phyloP scores from a whole-genome alignment of 129 eudicot species.

The Lactuca saligna region DNA sequence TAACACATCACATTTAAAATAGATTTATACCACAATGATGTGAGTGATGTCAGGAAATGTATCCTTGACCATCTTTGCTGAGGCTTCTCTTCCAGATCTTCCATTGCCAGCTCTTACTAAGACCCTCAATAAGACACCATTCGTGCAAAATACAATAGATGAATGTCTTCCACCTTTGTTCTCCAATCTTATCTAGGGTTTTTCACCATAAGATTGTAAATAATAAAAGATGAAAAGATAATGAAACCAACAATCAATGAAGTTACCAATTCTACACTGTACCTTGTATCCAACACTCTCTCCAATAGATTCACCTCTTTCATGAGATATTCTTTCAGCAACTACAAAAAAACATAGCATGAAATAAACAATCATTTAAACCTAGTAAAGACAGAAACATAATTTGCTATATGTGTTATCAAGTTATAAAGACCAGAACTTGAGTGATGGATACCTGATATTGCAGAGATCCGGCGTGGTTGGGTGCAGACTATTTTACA shows the following conservation, averaged over 20 bases:
- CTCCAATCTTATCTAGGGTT: constrained; percentile 81
- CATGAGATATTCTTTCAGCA: constrained; percentile 87
- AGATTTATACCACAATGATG: constrained; percentile 78
- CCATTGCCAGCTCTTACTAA: constrained; percentile 53
- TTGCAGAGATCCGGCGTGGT: constrained; percentile 95
- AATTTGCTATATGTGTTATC: not conserved
- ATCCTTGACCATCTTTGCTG: constrained; percentile 36
- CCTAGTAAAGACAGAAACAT: constrained; percentile 5
- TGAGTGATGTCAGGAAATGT: constrained; percentile 69
- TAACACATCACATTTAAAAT: not conserved
- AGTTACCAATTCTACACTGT: not conserved
- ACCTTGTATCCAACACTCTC: constrained; percentile 97
- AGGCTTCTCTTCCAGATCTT: constrained; percentile 35
- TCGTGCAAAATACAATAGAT: constrained; percentile 90
- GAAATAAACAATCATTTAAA: constrained; percentile 20
- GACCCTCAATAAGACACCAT: constrained; percentile 85
- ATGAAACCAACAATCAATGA: constrained; percentile 1
- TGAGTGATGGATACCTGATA: constrained; percentile 51
- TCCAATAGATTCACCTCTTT: constrained; percentile 92
- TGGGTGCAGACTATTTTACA: constrained; percentile 95
- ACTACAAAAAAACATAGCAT: constrained; percentile 44
- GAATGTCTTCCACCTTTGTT: constrained; percentile 91
- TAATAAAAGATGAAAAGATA: constrained; percentile 3
- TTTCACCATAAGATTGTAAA: constrained; percentile 3
- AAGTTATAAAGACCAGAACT: constrained; percentile 4